Conservation (phyloP, 345 rosid species). For the Acer negundo region DNA sequence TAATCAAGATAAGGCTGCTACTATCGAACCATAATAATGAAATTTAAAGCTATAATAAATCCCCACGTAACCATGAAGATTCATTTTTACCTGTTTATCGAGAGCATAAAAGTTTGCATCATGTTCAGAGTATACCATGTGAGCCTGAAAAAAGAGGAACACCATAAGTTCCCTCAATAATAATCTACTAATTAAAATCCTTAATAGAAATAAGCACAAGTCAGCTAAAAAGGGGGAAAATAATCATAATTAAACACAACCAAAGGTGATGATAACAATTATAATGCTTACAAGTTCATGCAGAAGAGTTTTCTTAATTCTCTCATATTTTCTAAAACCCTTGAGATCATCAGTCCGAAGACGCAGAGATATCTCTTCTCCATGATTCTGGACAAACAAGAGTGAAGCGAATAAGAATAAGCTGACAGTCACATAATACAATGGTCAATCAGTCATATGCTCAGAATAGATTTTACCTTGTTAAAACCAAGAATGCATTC, state of each 20-base stretch:
- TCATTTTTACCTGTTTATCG: conserved; percentile 68
- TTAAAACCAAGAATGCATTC: conserved; percentile 85
- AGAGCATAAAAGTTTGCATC: conserved; percentile 83
- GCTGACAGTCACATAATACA: not conserved
- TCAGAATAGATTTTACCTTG: conserved; percentile 50
- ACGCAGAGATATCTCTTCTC: conserved; percentile 96
- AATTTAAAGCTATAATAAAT: conserved; percentile 1
- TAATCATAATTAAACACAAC: not conserved
- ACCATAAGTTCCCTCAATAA: conserved; percentile 3
- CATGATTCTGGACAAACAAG: conserved; percentile 62
- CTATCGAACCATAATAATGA: conserved; percentile 13
- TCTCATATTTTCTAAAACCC: conserved; percentile 94
- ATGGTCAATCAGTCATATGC: not conserved
- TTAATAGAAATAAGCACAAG: not conserved
- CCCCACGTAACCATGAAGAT: not conserved
- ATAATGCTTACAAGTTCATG: conserved; percentile 82
- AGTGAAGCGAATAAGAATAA: conserved; percentile 4
- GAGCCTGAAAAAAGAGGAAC: conserved; percentile 62
- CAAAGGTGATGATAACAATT: not conserved
- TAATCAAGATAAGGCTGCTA: conserved; percentile 12
- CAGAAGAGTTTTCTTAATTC: conserved; percentile 84
- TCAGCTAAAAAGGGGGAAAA: not conserved
- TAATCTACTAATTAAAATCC: not conserved
- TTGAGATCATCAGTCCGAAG: conserved; percentile 95
- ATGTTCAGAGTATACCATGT: conserved; percentile 90